phyloP scores from a whole-genome alignment of 176 grass and related monocot species.

The Oryza rufipogon region DNA sequence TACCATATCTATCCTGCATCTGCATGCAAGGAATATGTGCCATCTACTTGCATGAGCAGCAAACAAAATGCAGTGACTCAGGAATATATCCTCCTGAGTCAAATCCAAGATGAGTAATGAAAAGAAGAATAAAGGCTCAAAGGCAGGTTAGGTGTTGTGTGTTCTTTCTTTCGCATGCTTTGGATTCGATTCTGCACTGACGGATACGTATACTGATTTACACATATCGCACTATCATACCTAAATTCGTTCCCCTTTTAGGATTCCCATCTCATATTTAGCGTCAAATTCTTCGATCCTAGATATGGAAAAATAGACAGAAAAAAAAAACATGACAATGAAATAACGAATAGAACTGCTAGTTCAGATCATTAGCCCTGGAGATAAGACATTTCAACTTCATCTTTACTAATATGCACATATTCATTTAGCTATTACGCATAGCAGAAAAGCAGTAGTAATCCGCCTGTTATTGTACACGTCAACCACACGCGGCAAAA shows the following conservation, averaged over 20 bases:
- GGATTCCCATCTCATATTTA: not conserved
- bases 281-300: not conserved
- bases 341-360: not conserved
- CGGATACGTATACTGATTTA: not conserved
- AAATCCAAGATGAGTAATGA: not conserved
- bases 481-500: not conserved
- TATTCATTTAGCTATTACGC: not conserved
- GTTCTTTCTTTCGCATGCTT: not conserved
- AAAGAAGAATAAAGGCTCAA: constrained; percentile 1
- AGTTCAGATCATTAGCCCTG: not conserved
- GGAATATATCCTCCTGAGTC: not conserved
- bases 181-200: constrained; percentile 30
- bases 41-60: constrained; percentile 8
- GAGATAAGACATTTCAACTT: not conserved
- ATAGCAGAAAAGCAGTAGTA: not conserved
- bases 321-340: not conserved
- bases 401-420: constrained; percentile 36
- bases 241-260: constrained; percentile 1
- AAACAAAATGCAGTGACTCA: not conserved
- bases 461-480: constrained; percentile 5
- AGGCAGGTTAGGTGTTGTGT: not conserved
- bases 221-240: not conserved
- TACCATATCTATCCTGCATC: not conserved
- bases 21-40: constrained; percentile 24
- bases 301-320: not conserved